phyloP scores from a whole-genome alignment of 192 early-diverging fungal genomes.

The Linnemannia elongata region DNA sequence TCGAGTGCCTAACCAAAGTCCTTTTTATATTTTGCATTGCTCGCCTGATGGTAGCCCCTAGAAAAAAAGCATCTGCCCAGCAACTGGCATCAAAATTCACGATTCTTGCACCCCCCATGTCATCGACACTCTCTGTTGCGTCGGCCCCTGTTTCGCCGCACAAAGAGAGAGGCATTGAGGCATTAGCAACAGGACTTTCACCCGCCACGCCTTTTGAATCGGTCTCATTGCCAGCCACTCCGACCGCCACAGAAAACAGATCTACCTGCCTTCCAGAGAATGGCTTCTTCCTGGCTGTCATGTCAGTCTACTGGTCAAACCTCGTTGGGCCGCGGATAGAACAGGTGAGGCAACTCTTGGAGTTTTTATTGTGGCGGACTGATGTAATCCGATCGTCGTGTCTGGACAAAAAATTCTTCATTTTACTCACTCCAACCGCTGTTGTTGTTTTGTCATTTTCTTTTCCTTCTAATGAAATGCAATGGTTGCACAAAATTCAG shows the following conservation, averaged over 20 bases:
- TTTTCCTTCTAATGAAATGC: not conserved
- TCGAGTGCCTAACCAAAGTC: not conserved
- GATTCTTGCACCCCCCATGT: constrained; percentile 37
- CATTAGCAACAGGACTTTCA: constrained; percentile 18
- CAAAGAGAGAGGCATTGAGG: constrained; percentile 28
- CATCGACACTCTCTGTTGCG: constrained; percentile 34
- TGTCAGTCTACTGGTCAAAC: constrained; percentile 69
- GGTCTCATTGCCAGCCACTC: constrained; percentile 48
- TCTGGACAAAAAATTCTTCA: not conserved
- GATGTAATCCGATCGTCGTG: constrained; percentile 29
- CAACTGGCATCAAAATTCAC: constrained; percentile 52
- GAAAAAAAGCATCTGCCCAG: constrained; percentile 49
- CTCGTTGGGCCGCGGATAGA: constrained; percentile 66
- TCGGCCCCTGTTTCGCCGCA: constrained; percentile 49
- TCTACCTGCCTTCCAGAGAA: constrained; percentile 59
- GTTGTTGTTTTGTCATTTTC: not conserved
- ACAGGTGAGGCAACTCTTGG: constrained; percentile 40
- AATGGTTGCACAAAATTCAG: constrained; percentile 38
- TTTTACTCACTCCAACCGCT: constrained; percentile 1
- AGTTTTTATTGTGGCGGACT: constrained; percentile 21
- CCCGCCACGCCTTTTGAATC: constrained; percentile 41
- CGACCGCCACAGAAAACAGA: constrained; percentile 45
- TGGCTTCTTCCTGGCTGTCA: constrained; percentile 66
- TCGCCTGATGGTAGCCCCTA: constrained; percentile 25
- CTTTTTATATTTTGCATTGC: not conserved